Conservation (phyloP, 345 rosid species). For the Eucalyptus albens region DNA sequence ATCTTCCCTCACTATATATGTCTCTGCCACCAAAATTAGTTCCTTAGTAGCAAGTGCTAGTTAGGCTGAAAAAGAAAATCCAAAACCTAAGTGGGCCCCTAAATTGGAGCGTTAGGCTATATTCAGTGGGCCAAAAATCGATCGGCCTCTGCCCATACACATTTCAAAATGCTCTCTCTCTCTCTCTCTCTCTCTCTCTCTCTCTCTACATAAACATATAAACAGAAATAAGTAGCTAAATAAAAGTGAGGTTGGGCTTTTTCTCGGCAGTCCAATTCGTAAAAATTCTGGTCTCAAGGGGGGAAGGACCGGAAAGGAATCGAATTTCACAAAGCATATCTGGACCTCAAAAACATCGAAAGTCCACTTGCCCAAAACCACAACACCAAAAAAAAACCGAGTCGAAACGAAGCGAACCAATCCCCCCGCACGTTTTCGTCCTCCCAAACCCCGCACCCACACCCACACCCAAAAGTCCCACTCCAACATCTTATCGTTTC, state of each 20-base stretch:
- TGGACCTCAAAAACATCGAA: neutral
- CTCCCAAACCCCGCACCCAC: neutral
- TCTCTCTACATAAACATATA: neutral
- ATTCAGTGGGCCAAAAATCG: neutral
- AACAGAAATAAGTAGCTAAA: accelerated
- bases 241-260: neutral
- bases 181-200: neutral
- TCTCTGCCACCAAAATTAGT: neutral
- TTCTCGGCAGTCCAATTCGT: neutral
- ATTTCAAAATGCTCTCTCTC: neutral
- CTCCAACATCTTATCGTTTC: neutral
- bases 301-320: neutral
- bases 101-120: neutral
- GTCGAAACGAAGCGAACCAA: neutral
- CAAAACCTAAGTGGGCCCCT: neutral
- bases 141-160: neutral
- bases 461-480: neutral
- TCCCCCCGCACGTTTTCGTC: neutral
- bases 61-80: neutral
- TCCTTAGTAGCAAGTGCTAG: neutral
- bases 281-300: neutral
- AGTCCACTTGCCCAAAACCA: neutral
- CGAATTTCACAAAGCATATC: neutral
- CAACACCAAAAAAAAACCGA: neutral
- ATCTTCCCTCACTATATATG: neutral